Base-by-base conservation (phyloP, 768 basidiomycete species). In the Boletus eberwhitei region DNA sequence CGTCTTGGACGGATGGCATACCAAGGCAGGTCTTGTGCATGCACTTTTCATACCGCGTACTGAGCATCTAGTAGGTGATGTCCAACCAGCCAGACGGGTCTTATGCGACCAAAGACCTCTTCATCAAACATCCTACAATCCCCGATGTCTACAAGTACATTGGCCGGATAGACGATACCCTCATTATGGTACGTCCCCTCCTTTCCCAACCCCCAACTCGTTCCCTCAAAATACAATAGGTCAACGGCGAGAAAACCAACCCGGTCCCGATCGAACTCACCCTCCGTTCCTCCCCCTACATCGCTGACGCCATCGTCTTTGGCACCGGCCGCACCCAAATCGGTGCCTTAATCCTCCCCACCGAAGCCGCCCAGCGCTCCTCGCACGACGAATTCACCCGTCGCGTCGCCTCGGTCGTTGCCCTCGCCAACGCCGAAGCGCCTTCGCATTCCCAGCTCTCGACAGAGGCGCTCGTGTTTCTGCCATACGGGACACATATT, bases 81-180 rank as follows among this genome's bases (percentile, higher is more conserved):
- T 58, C 59, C 44, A 81, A 83, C 64, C 71, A 77, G 35, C 74
- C 77, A 3, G 81, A 83, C 57, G 76, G 75, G 2, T 78, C 78
- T 1, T 84, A 79, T 59, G 80, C 82, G 2, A 80, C 80, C 14
- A 81, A 76, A 49, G 83, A 85, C 59, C 71, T 83, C 14, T 79
- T 83, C 60, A 59, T 76, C 19, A 72, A 73, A 45, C 82, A 84
- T 53, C 74, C 76, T 0, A 76, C 64, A 65, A 77, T 60, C 4
- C 71, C 64, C 17, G 65, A 61, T 58, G 59, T 68, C 31, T 81
- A 73, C 71, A 80, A 77, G 59, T 79, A 77, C 48, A 70, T 79
- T n/a, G 81, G 82, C 1, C 68, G 82, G 24, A 64, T 81, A 42
- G 83, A 84, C 57, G 83, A 85, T 51, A 82, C 79, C 0, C 71